A percentile compares a stretch with the other conserved stretches of the same genome.
Conservation (phyloP, 2,329 filamentous ascomycete genomes). For the Arthrobotrys musiformis region DNA sequence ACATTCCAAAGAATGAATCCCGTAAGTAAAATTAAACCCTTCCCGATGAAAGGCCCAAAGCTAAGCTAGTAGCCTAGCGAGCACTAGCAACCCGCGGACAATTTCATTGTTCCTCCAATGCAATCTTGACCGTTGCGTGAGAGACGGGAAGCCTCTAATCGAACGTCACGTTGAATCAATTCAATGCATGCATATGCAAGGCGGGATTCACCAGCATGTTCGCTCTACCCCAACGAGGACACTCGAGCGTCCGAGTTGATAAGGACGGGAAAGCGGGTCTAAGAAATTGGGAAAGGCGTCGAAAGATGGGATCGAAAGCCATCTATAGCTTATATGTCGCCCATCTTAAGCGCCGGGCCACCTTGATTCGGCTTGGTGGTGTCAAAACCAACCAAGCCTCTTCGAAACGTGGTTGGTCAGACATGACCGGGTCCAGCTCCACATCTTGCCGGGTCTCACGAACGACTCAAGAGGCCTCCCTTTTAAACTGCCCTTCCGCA, state of each 20-base stretch:
- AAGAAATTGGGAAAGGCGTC: constrained; percentile 23
- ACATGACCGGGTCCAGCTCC: constrained; percentile 39
- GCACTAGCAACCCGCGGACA: constrained; percentile 5
- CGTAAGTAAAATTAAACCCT: background rate
- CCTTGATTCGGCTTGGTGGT: constrained; percentile 54
- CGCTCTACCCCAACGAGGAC: constrained; percentile 23
- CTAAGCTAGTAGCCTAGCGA: background rate
- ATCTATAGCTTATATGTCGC: constrained; percentile 40
- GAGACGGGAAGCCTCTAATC: constrained; percentile 21
- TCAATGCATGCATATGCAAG: constrained; percentile 50
- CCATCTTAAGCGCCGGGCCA: constrained; percentile 47
- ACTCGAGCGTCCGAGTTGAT: constrained; percentile 29
- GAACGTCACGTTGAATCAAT: constrained; percentile 42
- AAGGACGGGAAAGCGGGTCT: constrained; percentile 18
- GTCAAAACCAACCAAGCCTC: constrained; percentile 54
- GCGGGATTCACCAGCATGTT: constrained; percentile 35
- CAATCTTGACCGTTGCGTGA: constrained; percentile 10
- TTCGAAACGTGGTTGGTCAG: constrained; percentile 56
- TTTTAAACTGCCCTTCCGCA: constrained; percentile 29
- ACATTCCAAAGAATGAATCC: background rate
- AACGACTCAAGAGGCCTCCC: constrained; percentile 30
- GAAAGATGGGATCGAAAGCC: constrained; percentile 39
- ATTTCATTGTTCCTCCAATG: background rate
- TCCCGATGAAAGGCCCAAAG: background rate
- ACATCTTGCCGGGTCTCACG: constrained; percentile 40